Base-by-base conservation (phyloP, 202 grass and related monocot species). In the Bolboschoenoplectus hybrid region DNA sequence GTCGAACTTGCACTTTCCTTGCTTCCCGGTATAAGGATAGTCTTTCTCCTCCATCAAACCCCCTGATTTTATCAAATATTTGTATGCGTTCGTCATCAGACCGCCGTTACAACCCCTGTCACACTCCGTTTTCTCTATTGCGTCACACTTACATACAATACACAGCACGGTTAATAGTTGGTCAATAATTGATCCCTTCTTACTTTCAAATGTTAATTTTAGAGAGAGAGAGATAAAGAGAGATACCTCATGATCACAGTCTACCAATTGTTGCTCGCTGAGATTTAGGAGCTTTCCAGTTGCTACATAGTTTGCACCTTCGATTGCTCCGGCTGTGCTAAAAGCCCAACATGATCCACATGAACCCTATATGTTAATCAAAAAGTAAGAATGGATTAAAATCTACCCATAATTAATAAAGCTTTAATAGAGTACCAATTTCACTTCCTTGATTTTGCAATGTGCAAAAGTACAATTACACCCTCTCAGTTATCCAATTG, bases 331-430 rank as follows among this genome's bases (percentile, higher is more conserved):
- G 0, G 95, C 91, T 2, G 95, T 97, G 95, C 89, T 91, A 84
- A 97, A 97, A 64, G 95, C 92, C 95, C 86, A 90, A 63, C 95
- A 94, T 26, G 91, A 97, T n/a, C 95, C 92, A 83, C 92, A 97
- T 16, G 81, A 67, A 40, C 95, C 95, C 92, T 93, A 78, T 55
- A 52, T 79, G 32, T 34, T 75, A 8, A 58, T 68, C 20, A 40
- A 55, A 9, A 57, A 34, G 34, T 9, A 26, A 13, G 2, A 26
- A 53, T 1, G 16, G 14, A 35, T 11, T 14, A 39, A 2, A 6
- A 46, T 65, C n/a, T 7, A 51, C 40, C 44, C 17, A 47, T 60
- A 45, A 41, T 67, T 40, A 45, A 71, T 71, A 19, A 7, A 57
- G 5, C 51, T 39, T 52, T 20, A 52, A 74, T 17, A 70, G 26